Conservation (phyloP, 495 filamentous ascomycete genomes). For the Trichoderma parareesei region DNA sequence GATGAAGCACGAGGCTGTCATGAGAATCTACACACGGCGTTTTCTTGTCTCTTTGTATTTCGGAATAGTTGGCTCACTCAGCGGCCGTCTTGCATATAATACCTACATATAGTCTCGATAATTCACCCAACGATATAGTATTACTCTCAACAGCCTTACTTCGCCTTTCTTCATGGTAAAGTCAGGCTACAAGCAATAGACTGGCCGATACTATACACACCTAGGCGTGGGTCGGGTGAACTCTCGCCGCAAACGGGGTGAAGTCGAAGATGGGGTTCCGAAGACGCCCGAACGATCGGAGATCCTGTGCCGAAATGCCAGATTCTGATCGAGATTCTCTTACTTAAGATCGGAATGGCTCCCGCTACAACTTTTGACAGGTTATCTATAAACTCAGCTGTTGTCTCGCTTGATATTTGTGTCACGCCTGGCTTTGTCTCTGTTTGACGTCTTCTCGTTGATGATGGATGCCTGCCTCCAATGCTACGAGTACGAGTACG, state of each 20-base stretch:
- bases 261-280: slow-evolving; percentile 4
- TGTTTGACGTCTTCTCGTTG: too few relatives aligned
- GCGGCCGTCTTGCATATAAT: too few relatives aligned
- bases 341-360: neutral
- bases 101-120: too few relatives aligned
- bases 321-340: neutral
- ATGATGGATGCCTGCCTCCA: too few relatives aligned
- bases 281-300: neutral
- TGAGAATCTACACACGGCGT: neutral
- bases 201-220: too few relatives aligned
- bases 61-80: neutral
- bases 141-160: neutral
- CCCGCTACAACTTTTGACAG: neutral
- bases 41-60: neutral
- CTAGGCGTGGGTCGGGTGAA: neutral
- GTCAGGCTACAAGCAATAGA: too few relatives aligned
- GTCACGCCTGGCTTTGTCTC: too few relatives aligned
- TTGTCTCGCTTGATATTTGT: neutral
- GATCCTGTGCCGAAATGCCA: neutral
- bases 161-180: too few relatives aligned
- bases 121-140: too few relatives aligned
- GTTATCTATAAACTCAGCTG: neutral
- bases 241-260: neutral
- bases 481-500: too few relatives aligned
- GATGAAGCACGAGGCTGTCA: neutral